Evolutionary conservation across 305 asterid genomes (phyloP).

Genomic region (Caryopteris hybrid): DNA sequence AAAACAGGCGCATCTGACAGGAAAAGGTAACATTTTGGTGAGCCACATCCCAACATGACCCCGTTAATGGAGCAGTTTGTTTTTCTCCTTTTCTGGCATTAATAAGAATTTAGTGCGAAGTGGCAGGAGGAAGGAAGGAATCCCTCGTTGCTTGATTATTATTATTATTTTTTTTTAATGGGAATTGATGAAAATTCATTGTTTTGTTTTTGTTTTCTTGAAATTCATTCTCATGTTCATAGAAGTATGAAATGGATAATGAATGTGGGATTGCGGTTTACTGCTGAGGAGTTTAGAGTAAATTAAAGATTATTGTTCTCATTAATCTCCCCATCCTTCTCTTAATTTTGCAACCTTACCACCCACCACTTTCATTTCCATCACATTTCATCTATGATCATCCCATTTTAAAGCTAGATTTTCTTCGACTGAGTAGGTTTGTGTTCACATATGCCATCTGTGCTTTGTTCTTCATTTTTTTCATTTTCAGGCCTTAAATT

Average conservation of each 20-base stretch:
- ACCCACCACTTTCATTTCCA: slow-evolving; percentile 49
- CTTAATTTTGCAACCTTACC: slow-evolving; percentile 42
- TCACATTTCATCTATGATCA: slow-evolving; percentile 25
- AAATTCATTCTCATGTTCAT: slow-evolving; percentile 7
- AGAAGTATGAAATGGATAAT: not conserved
- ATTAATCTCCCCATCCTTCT: slow-evolving; percentile 42
- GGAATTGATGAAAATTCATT: slow-evolving; percentile 5
- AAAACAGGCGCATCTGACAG: slow-evolving; percentile 29
- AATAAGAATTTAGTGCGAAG: slow-evolving; percentile 9
- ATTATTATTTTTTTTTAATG: slow-evolving; percentile 9
- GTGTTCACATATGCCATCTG: slow-evolving; percentile 20
- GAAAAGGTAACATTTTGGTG: slow-evolving; percentile 28
- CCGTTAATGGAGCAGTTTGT: slow-evolving; percentile 10
- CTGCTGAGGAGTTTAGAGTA: slow-evolving; percentile 35
- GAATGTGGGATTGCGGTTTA: slow-evolving; percentile 32
- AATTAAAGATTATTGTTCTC: slow-evolving; percentile 44
- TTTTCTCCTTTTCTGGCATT: not conserved
- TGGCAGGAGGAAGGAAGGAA: slow-evolving; percentile 14
- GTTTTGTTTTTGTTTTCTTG: slow-evolving; percentile 5
- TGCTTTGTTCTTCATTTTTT: slow-evolving; percentile 23
- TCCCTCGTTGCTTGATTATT: slow-evolving; percentile 11
- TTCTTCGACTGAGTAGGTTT: slow-evolving; percentile 23
- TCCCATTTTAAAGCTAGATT: slow-evolving; percentile 28
- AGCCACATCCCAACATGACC: slow-evolving; percentile 29
- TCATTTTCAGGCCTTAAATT: slow-evolving; percentile 51